A percentile compares a stretch with the other conserved stretches of the same genome.
Evolutionary conservation across 2,329 filamentous ascomycete genomes (phyloP).

Genomic region (Alternaria dauci): DNA sequence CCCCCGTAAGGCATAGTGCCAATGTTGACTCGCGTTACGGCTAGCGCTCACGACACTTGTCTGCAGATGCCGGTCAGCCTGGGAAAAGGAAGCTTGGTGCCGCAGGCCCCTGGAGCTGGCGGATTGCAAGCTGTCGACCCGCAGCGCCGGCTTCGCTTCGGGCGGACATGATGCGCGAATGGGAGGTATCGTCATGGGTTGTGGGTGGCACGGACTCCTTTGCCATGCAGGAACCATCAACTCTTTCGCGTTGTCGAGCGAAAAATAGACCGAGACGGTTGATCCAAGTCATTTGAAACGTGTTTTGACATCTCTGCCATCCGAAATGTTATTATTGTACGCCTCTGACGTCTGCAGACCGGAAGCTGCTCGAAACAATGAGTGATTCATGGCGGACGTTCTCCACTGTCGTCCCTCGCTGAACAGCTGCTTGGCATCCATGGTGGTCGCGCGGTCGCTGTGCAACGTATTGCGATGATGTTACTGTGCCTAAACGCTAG

Average conservation of each 20-base stretch:
- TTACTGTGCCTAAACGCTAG: conserved; percentile 6
- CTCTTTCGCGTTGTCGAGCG: conserved; percentile 5
- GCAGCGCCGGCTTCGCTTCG: conserved; percentile 29
- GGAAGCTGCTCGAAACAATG: conserved; percentile 23
- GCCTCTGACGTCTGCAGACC: conserved; percentile 2
- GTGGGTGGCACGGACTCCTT: conserved; percentile 15
- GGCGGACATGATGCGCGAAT: conserved; percentile 16
- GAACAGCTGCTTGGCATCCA: conserved; percentile 3
- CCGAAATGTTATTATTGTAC: background rate
- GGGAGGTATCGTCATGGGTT: conserved; percentile 12
- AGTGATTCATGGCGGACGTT: conserved; percentile 22
- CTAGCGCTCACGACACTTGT: conserved; percentile 20
- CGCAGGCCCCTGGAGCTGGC: conserved; percentile 18
- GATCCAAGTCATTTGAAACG: conserved; percentile 9
- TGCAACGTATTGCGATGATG: conserved; percentile 9
- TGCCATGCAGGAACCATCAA: conserved; percentile 25
- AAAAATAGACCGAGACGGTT: background rate
- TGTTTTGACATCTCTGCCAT: conserved; percentile 1
- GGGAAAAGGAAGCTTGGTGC: conserved; percentile 23
- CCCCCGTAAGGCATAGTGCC: conserved; percentile 29
- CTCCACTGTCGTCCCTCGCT: background rate
- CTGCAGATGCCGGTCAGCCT: conserved; percentile 22
- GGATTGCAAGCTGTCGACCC: conserved; percentile 22
- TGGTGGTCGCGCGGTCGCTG: conserved; percentile 13
- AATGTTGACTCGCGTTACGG: conserved; percentile 29